Base-by-base conservation (phyloP, 1,139 yeast species). In the Geotrichum carabidarum region DNA sequence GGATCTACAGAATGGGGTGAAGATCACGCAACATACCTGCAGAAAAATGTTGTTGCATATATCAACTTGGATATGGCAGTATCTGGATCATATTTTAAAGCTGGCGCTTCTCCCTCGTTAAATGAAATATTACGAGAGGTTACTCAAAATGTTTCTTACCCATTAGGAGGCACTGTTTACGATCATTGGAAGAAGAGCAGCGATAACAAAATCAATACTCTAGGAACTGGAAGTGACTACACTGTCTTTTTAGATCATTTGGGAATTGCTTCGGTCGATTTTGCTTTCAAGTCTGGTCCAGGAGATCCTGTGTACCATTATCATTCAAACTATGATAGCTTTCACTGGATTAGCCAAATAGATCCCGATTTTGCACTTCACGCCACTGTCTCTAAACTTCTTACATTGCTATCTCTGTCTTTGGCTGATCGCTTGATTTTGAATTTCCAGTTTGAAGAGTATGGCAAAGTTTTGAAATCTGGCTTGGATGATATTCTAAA, bases 1-100 rank as follows among this genome's bases (percentile, higher is more conserved):
- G 89, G 89, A 1, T 80, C 85, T 2, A 83, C 88, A 2, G 87
- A 82, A 57, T 82, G 76, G 75, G 88, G 84, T 31, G 88, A 83
- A 64, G 80, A 78, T 56, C 71, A 78, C 58, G 64, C 64, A 48
- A 58, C 70, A 43, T 62, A 62, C 48, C 66, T 81, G 53, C 74
- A 76, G 58, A 69, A 70, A 44, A 73, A 78, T 54, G 80, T 78
- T 1, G 71, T 81, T 49, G 84, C 83, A 1, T 84, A 84, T 63
- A 66, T 83, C 58, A 84, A 84, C 65, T 69, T 82, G 46, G 90
- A 84, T 63, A 83, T 78, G 32, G 82, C 86, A 4, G 77, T 76
- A 17, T 67, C 78, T 50, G 90, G 90, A 3, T 66, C 76, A 9
- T 63, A 70, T 8, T 74, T 84, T 52, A 61, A 62, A 0, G 65